Base-by-base conservation (phyloP, 208 protist genomes). In the Crithidia acanthocephali region DNA sequence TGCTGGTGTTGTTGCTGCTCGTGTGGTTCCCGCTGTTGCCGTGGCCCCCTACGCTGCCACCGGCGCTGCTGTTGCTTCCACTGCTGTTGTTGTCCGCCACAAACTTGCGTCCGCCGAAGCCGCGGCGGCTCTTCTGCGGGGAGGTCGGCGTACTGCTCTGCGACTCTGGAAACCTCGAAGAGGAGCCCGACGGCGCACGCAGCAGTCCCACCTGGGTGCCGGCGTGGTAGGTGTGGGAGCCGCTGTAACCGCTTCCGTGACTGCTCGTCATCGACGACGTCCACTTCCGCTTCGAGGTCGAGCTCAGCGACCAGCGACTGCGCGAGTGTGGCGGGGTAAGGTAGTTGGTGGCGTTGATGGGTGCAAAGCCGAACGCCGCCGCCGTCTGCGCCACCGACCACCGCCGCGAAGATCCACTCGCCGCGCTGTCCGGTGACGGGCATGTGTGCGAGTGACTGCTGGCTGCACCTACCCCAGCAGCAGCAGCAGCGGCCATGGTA, bases 231-330 rank as follows among this genome's bases (percentile, higher is more conserved):
- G 45, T 18, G 47, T 66, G 27, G n/a, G 47, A 40, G 52, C 28
- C 30, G 52, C 28, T n/a, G 16, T 11, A 55, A 23, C 20, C 15
- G 28, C 44, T 65, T 40, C 60, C 60, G 45, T 66, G 44, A 45
- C 44, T 53, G 60, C 60, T 68, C 11, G 47, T 33, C 48, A 58
- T 40, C 13, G 62, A 68, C 9, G 48, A 68, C 10, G 62, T 48
- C 62, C 62, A 68, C 62, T 68, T 68, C 16, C 62, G 62, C 32
- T 58, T 56, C 15, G 48, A 68, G 48, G 62, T 68, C 22, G 62
- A 68, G 33, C 33, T 58, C 22, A 68, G 62, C 48, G 62, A 68
- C 62, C 62, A 58, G 13, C 62, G 48, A 50, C 62, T 58, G 33
- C 33, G 62, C 2, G 44, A 18, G 30, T 27, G 32, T 9, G 33